Evolutionary conservation across 768 basidiomycete species (phyloP), one percentile per base, ranked within the genome.

Genomic region (Mycena galopus): DNA sequence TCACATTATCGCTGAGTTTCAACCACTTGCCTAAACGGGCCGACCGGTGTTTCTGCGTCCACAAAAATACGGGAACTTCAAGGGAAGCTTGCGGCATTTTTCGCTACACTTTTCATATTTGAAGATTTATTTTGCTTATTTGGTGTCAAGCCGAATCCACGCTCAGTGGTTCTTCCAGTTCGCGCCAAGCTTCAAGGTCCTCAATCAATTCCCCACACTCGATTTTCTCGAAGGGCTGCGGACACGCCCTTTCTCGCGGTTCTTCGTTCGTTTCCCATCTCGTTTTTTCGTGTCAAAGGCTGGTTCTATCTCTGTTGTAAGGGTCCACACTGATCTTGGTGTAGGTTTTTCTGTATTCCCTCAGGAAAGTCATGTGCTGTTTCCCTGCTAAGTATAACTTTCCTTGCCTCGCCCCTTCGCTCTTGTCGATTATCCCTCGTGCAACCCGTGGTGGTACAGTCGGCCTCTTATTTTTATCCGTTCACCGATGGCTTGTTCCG

Each of bases 401-500:
- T 51, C 50, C 56, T 59, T 47, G 56, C 57, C 68, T 69, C 60
- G 67, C 67, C 37, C 60, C 23, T 32, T 42, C 16, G 67, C 30
- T 55, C 68, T 37, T 63, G 57, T 25, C 23, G 63, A 29, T 47
- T 56, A 17, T 44, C 23, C 61, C 27, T 37, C 14, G 47, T 61
- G 25, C 58, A 57, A 9, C 16, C 47, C 25, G 51, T 27, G 25
- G 27, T 56, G 21, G 19, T 62, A 23, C 29, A 67, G 27, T 60
- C 56, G 47, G n/a, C 42, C 30, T 50, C 44, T 35, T 17, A 33
- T 70, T 53, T 39, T 77, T 73, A 76, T 47, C 44, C n/a, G 73
- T 70, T 47, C 58, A 77, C 19, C 44, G 53, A 83, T 85, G 84
- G 79, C 80, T 62, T 80, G 80, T 69, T 73, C 79, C 72, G 79